phyloP scores from a whole-genome alignment of 108 stramenopile genomes.

The Cyclostephanos tholiformis region DNA sequence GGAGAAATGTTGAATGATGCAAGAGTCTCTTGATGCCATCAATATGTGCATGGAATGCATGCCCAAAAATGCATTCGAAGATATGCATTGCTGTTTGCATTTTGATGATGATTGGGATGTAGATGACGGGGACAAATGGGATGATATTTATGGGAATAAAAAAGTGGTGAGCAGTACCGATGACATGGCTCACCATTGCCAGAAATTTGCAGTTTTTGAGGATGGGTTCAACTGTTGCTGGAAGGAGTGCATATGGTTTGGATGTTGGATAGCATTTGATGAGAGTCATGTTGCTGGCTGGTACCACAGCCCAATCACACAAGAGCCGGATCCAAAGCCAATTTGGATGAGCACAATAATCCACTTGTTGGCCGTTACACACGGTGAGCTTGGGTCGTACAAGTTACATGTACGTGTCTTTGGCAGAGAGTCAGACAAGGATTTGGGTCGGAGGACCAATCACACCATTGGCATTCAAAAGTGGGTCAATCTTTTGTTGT shows the following conservation, averaged over 20 bases:
- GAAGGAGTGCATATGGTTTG: too few species aligned
- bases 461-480: slow-evolving; percentile 19
- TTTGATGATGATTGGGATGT: too few species aligned
- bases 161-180: not conserved
- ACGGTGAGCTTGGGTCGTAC: too few species aligned
- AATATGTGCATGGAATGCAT: not conserved
- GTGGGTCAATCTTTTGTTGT: slow-evolving; percentile 20
- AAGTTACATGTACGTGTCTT: not conserved
- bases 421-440: too few species aligned
- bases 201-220: too few species aligned
- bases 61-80: not conserved
- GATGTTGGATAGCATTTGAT: slow-evolving; percentile 9
- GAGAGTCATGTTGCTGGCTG: slow-evolving; percentile 27
- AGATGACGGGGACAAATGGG: not conserved
- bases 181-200: too few species aligned
- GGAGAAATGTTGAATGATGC: too few species aligned
- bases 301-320: slow-evolving; percentile 8
- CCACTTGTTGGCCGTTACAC: slow-evolving; percentile 9
- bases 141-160: not conserved
- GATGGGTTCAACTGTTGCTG: too few species aligned
- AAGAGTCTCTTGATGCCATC: too few species aligned
- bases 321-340: slow-evolving; percentile 19
- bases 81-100: slow-evolving; percentile 9
- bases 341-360: slow-evolving; percentile 7
- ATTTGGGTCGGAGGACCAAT: slow-evolving; percentile 9